phyloP scores from a whole-genome alignment of 306 rosid species.

The Datisca glomerata region DNA sequence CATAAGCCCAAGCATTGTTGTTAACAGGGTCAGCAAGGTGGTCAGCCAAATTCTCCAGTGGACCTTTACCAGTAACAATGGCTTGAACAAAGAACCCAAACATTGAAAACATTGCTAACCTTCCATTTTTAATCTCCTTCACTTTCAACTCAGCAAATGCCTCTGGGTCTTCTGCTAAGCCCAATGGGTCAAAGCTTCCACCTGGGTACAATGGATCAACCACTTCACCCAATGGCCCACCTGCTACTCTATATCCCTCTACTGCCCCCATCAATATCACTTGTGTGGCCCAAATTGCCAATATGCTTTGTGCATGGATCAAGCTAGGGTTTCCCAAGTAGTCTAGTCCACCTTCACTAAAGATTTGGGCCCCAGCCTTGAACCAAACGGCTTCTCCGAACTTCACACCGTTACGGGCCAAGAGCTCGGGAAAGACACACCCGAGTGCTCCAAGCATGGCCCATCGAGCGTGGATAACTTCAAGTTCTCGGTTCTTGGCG shows the following conservation, averaged over 20 bases:
- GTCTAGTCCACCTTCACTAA: constrained; percentile 90
- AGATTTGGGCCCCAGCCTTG: constrained; percentile 86
- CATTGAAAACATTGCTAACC: constrained; percentile 90
- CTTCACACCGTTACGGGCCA: constrained; percentile 75
- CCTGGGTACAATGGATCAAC: constrained; percentile 82
- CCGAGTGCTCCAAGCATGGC: constrained; percentile 95
- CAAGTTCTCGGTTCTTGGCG: constrained; percentile 65
- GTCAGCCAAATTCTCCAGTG: constrained; percentile 82
- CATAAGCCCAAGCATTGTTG: constrained; percentile 91
- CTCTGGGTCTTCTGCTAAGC: constrained; percentile 89
- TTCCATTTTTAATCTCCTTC: constrained; percentile 86
- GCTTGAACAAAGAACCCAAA: constrained; percentile 93
- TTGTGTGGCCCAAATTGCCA: constrained; percentile 80
- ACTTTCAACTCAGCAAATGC: constrained; percentile 88
- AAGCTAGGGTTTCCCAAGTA: constrained; percentile 92
- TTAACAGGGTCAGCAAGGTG: constrained; percentile 93
- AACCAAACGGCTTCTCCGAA: constrained; percentile 92
- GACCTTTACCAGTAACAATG: constrained; percentile 84
- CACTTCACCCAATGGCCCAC: constrained; percentile 87
- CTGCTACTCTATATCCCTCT: constrained; percentile 83
- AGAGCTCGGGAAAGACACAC: constrained; percentile 73
- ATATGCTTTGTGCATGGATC: constrained; percentile 86
- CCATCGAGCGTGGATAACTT: constrained; percentile 78
- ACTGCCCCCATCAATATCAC: constrained; percentile 81
- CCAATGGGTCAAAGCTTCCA: constrained; percentile 98